Conservation (phyloP, 2,329 filamentous ascomycete genomes). For the Cercospora sojina region DNA sequence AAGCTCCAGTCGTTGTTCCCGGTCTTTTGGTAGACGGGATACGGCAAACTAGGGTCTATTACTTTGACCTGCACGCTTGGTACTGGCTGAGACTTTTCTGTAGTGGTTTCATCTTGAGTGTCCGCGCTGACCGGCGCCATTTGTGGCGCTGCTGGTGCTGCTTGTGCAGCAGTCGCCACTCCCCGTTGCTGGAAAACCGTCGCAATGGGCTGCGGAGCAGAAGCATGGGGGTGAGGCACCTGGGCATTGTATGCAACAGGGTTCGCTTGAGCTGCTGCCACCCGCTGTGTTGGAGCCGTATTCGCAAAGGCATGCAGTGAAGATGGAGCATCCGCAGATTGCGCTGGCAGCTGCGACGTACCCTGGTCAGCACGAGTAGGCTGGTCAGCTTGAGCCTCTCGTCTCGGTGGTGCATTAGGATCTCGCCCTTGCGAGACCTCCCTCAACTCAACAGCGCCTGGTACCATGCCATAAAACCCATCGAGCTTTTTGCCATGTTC, state of each 20-base stretch:
- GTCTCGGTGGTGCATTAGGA: neutral
- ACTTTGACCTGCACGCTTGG: neutral
- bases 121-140: neutral
- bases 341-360: neutral
- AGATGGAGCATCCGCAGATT: neutral
- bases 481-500: conserved; percentile 5
- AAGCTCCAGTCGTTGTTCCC: neutral
- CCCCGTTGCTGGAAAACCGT: neutral
- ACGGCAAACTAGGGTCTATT: neutral
- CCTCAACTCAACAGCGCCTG: neutral
- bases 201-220: neutral
- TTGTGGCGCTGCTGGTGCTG: neutral
- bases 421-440: neutral
- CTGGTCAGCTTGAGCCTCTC: neutral
- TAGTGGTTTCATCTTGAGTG: neutral
- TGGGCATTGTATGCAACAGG: neutral
- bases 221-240: neutral
- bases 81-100: neutral
- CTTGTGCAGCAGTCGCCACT: neutral
- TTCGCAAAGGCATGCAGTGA: neutral
- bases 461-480: neutral
- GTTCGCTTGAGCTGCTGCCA: neutral
- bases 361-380: neutral
- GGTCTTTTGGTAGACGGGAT: neutral
- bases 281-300: neutral